Evolutionary conservation across 352 stramenopile genomes (phyloP), one percentile per base, ranked within the genome.

Genomic region (Pythium aquatile): DNA sequence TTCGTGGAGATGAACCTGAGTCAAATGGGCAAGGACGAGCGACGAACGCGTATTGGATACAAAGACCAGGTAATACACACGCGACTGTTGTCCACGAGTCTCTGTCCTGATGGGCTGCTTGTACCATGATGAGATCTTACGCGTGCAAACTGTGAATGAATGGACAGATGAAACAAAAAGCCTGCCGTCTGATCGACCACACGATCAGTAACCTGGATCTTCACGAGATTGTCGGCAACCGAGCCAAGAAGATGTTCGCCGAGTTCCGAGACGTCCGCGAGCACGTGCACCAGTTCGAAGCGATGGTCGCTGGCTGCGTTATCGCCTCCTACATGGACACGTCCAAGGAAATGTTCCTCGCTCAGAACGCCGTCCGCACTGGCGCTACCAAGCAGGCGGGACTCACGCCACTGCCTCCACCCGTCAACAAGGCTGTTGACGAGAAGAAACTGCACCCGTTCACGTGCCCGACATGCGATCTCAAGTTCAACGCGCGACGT

Each of bases 1-100:
- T 98, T 98, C 57, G 97, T 97, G 17, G 94, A 99, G 70, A 94
- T 98, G 78, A 98, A 98, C 68, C 84, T 98, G 72, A 97, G 87
- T 70, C 91, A 98, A 70, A 98, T 98, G 83, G 96, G 96, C 58
- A 98, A 98, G 64, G 93, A 98, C 52, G 93, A 98, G 75, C 88
- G 93, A 51, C 85, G 93, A 49, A 99, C 96, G 35, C 82, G 96
- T 65, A 97, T 98, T 66, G 96, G 96, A 57, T 99, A 99, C 82
- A 99, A 99, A 74, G 96, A 99, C 73, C 86, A 97, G 80, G 85
- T 98, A 54, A 47, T 58, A 48, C 42, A 28, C 20, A 63, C 26
- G 51, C 49, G 37, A 44, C 17, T 44, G 49, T 42, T 51, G 5
- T 24, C 60, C 44, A 51, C 16, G n/a, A 51, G 44, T 47, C 30